These are phyloP conservation scores for Candida ovalis DNA, from an alignment of 805 yeast genomes.

Conservation along the genomic window DNA sequence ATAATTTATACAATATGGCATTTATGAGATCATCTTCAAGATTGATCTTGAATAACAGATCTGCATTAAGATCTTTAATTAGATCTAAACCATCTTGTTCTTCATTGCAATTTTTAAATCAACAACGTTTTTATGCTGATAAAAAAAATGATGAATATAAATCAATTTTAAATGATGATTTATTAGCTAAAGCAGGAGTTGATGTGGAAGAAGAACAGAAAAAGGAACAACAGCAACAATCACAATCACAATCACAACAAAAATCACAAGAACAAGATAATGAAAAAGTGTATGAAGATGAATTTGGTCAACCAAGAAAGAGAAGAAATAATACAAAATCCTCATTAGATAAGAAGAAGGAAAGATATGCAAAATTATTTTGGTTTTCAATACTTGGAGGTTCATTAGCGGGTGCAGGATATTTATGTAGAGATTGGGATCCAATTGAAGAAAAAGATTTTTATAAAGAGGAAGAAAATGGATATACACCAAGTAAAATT, in stretches of 20 bases:
- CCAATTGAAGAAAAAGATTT: slow-evolving; percentile 57
- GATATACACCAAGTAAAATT: slow-evolving; percentile 62
- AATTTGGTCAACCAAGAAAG: slow-evolving; percentile 31
- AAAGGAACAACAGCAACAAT: slow-evolving; percentile 12
- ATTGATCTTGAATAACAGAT: slow-evolving; percentile 2
- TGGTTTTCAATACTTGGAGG: slow-evolving; percentile 57
- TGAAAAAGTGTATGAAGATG: slow-evolving; percentile 20
- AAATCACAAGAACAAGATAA: not conserved
- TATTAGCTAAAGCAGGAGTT: slow-evolving; percentile 80
- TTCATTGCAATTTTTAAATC: not conserved
- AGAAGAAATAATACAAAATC: slow-evolving; percentile 60
- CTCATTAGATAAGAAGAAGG: slow-evolving; percentile 77
- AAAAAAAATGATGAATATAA: slow-evolving; percentile 29
- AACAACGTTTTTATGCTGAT: slow-evolving; percentile 19
- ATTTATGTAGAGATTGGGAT: slow-evolving; percentile 83
- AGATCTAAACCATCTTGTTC: not conserved
- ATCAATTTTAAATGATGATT: slow-evolving; percentile 73
- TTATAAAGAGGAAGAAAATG: slow-evolving; percentile 51
- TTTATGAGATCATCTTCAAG: slow-evolving; percentile 8
- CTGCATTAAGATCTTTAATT: not conserved
- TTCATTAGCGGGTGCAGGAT: slow-evolving; percentile 51
- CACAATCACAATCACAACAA: slow-evolving; percentile 1
- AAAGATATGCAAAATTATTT: slow-evolving; percentile 71
- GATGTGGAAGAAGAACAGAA: slow-evolving; percentile 40
- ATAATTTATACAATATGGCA: not conserved